A percentile compares a stretch with the other conserved stretches of the same genome.
Conservation (phyloP, 495 filamentous ascomycete genomes). For the Penicillium crystallinum region DNA sequence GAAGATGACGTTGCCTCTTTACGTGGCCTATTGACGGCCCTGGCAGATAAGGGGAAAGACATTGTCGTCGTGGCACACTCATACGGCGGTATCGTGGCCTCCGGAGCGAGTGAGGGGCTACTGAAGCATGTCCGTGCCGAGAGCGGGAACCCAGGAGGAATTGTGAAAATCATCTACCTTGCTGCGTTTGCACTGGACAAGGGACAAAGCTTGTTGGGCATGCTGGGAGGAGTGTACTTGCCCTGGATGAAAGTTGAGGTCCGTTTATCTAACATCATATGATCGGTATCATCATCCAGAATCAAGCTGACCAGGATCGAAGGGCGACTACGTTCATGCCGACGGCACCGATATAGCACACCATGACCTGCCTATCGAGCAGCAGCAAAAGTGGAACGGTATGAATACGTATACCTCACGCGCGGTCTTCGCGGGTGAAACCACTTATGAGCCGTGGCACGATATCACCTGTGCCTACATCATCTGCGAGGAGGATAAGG, state of each 20-base stretch:
- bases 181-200: constrained; percentile 30
- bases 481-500: constrained; percentile 26
- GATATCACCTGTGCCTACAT: constrained; percentile 29
- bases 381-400: constrained; percentile 16
- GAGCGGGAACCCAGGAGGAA: constrained; percentile 32
- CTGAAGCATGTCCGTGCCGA: constrained; percentile 25
- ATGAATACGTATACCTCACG: constrained; percentile 15
- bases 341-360: constrained; percentile 14
- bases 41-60: constrained; percentile 36
- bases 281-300: background rate
- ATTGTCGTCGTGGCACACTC: constrained; percentile 47
- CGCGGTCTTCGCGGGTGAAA: constrained; percentile 19
- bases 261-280: background rate
- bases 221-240: constrained; percentile 22
- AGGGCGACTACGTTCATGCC: constrained; percentile 22
- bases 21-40: constrained; percentile 17
- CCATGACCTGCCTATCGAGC: constrained; percentile 20
- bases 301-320: background rate
- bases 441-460: constrained; percentile 21
- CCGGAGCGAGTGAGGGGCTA: constrained; percentile 38
- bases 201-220: constrained; percentile 23
- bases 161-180: constrained; percentile 39
- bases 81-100: constrained; percentile 45
- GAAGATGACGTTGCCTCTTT: constrained; percentile 29
- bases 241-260: constrained; percentile 30